These are phyloP conservation scores for Pelargonium australe DNA, from an alignment of 441 rosid genomes.

Conservation along the genomic window DNA sequence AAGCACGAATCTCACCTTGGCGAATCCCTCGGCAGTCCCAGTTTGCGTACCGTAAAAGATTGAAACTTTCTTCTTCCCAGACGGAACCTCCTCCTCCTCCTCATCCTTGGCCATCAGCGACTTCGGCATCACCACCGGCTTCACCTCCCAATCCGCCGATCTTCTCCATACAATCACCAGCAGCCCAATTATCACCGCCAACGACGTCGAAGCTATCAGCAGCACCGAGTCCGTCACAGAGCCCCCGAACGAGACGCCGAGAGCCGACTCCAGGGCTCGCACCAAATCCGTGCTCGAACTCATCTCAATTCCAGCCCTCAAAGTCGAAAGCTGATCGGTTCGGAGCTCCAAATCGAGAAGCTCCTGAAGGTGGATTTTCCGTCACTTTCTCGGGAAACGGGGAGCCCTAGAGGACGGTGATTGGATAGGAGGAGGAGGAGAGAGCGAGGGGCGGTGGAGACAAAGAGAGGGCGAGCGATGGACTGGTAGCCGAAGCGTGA, in stretches of 20 bases:
- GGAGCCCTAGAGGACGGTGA: too few relatives aligned
- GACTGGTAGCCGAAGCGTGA: too few relatives aligned
- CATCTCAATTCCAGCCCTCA: constrained; percentile 23
- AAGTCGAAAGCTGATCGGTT: too few relatives aligned
- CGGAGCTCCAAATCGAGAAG: too few relatives aligned
- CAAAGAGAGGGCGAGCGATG: too few relatives aligned
- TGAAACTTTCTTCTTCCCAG: constrained; percentile 61
- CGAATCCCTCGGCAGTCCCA: constrained; percentile 98
- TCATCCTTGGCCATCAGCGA: constrained; percentile 50
- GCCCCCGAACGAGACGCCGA: constrained; percentile 41
- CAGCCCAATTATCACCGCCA: constrained; percentile 78
- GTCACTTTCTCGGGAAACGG: too few relatives aligned
- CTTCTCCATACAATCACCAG: constrained; percentile 66
- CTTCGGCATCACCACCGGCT: constrained; percentile 42
- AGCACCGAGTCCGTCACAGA: constrained; percentile 40
- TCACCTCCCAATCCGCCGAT: constrained; percentile 40
- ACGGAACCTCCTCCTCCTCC: constrained; percentile 35
- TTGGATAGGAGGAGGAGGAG: too few relatives aligned
- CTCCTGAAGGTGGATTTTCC: too few relatives aligned
- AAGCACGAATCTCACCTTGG: constrained; percentile 42
- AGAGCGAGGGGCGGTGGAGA: too few relatives aligned
- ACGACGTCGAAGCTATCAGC: constrained; percentile 73
- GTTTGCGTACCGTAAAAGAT: constrained; percentile 92
- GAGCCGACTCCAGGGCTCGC: constrained; percentile 45
- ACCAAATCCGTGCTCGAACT: constrained; percentile 47